These are phyloP conservation scores for Globisporangium uncinulatum DNA, from an alignment of 352 stramenopile species.

Conservation along the genomic window DNA sequence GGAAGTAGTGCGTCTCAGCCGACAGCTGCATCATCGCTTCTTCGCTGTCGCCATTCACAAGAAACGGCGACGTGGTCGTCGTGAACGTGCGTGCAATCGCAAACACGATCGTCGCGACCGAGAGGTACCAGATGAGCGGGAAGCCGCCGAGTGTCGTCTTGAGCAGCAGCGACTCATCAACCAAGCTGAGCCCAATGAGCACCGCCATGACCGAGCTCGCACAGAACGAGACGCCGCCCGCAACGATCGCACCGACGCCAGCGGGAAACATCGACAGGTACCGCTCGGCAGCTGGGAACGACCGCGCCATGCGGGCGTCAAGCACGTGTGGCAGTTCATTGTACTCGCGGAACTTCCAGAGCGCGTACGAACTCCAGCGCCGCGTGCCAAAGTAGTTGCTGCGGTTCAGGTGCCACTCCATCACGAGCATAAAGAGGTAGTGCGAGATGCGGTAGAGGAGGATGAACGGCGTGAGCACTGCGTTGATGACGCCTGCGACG, in stretches of 20 bases:
- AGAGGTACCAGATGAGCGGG: slow-evolving; percentile 97
- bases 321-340: slow-evolving; percentile 98
- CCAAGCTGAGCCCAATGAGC: slow-evolving; percentile 90
- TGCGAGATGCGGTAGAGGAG: slow-evolving; percentile 96
- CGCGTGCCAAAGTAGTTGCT: slow-evolving; percentile 94
- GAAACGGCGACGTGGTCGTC: slow-evolving; percentile 57
- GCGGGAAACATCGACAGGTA: slow-evolving; percentile 95
- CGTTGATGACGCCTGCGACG: slow-evolving; percentile 91
- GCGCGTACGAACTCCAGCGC: slow-evolving; percentile 89
- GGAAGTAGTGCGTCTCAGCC: slow-evolving; percentile 95
- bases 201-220: slow-evolving; percentile 94
- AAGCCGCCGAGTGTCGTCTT: slow-evolving; percentile 92
- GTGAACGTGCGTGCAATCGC: slow-evolving; percentile 77
- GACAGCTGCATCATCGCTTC: slow-evolving; percentile 82
- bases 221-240: slow-evolving; percentile 93
- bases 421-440: slow-evolving; percentile 96
- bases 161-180: slow-evolving; percentile 94
- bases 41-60: slow-evolving; percentile 75
- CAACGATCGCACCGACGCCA: slow-evolving; percentile 86
- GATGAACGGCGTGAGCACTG: slow-evolving; percentile 96
- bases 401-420: slow-evolving; percentile 91
- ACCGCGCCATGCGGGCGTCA: slow-evolving; percentile 90
- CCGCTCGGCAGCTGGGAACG: slow-evolving; percentile 87
- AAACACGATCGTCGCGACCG: slow-evolving; percentile 84
- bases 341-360: slow-evolving; percentile 96